Base-by-base conservation (phyloP, 1,139 yeast species). In the Nakaseomyces sp. region DNA sequence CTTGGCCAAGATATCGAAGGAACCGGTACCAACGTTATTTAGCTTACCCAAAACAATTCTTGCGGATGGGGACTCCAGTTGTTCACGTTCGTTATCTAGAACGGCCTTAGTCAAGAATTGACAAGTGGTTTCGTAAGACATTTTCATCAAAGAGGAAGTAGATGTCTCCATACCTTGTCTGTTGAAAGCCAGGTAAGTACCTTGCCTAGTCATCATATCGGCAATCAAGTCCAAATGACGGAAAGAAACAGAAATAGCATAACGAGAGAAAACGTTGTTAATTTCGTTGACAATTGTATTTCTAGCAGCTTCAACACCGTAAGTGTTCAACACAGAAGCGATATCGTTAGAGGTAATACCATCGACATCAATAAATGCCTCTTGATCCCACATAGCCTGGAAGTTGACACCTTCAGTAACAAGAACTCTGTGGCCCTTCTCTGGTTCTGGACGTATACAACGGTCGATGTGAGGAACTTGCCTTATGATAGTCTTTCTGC, bases 181-280 rank as follows among this genome's bases (percentile, higher is more conserved):
- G 69, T 88, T 89, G 73, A 93, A 93, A 22, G 99, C 96, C 64
- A 91, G 71, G 64, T 89, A 93, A 3, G 93, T 78, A 59, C 99
- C 99, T 69, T 91, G 97, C 65, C 98, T 79, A 4, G 99, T 93
- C 99, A 93, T 93, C 89, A 87, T 86, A 67, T 93, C 99, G 51
- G 95, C 98, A 67, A 93, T 83, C 64, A 93, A 77, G 63, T 91
- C 97, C 70, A 93, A 78, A 70, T 93, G 99, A 66, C 98, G 88
- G 43, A 79, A 71, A 48, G 94, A 85, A 50, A 93, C 98, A 50
- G 89, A 72, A 63, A 93, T 93, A 58, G 97, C 98, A 67, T 91
- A 91, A 46, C 95, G 89, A 54, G 87, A 87, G 78, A 93, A 93
- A 59, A 93, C 98, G 57, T 87, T 83, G 68, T 87, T 84, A 64